Conservation (phyloP, 768 basidiomycete species). For the Kondoa subrosea region DNA sequence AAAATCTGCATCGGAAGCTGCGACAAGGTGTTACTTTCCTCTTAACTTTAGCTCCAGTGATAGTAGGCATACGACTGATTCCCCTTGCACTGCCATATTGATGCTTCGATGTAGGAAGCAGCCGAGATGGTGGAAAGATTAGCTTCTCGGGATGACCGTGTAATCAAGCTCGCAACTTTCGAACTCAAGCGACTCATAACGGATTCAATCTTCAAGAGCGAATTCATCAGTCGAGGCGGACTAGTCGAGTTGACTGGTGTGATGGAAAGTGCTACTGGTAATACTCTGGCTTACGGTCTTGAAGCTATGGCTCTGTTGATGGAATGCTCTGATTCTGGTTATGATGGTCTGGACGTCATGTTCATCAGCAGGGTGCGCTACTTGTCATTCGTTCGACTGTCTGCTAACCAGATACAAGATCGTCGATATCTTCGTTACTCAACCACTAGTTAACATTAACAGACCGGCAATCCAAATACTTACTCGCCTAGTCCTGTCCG, state of each 20-base stretch:
- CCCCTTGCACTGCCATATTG: too few species aligned
- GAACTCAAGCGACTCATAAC: constrained; percentile 58
- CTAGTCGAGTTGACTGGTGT: constrained; percentile 52
- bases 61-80: constrained; percentile 36
- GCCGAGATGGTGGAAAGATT: constrained; percentile 59
- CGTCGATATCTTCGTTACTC: constrained; percentile 54
- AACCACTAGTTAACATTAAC: constrained; percentile 69
- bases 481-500: constrained; percentile 43
- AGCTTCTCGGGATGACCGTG: constrained; percentile 43
- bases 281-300: constrained; percentile 73
- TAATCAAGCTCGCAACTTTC: constrained; percentile 52
- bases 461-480: constrained; percentile 79
- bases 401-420: constrained; percentile 35
- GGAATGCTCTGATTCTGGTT: constrained; percentile 55
- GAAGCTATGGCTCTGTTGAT: constrained; percentile 72
- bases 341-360: constrained; percentile 50
- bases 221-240: constrained; percentile 59
- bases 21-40: constrained; percentile 40
- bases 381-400: neutral
- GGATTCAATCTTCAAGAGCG: constrained; percentile 47
- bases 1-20: constrained; percentile 68
- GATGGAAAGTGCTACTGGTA: constrained; percentile 53
- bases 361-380: constrained; percentile 39
- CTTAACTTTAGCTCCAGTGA: constrained; percentile 58
- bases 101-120: too few species aligned